Conservation (phyloP, 495 filamentous ascomycete genomes). For the Xylaria intraflava region DNA sequence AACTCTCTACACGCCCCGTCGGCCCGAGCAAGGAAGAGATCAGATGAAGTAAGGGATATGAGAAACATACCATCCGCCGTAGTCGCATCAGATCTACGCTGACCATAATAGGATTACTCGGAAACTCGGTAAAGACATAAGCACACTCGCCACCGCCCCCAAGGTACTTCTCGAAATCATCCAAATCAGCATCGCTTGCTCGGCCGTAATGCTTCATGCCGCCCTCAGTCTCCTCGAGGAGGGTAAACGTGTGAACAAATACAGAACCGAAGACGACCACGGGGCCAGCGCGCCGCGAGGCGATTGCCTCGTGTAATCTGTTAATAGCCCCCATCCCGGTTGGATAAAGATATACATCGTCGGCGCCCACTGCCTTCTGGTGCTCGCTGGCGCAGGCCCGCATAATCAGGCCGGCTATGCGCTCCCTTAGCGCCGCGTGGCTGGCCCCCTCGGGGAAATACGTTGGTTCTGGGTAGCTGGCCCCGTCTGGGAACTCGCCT, state of each 20-base stretch:
- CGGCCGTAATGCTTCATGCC: slow-evolving; percentile 32
- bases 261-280: slow-evolving; percentile 30
- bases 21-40: background rate
- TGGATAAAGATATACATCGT: slow-evolving; percentile 39
- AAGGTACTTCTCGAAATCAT: slow-evolving; percentile 32
- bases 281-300: slow-evolving; percentile 10
- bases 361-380: slow-evolving; percentile 1
- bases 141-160: slow-evolving; percentile 20
- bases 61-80: slow-evolving; percentile 16
- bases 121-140: slow-evolving; percentile 41
- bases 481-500: slow-evolving; percentile 2
- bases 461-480: slow-evolving; percentile 11
- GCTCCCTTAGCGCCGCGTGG: slow-evolving; percentile 23
- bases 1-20: background rate
- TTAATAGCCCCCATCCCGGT: slow-evolving; percentile 44
- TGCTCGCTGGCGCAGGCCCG: slow-evolving; percentile 20
- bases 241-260: slow-evolving; percentile 28
- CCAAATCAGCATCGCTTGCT: slow-evolving; percentile 28
- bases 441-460: slow-evolving; percentile 20
- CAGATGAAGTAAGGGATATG: background rate
- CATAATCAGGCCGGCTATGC: slow-evolving; percentile 31
- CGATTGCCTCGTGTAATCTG: slow-evolving; percentile 15
- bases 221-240: slow-evolving; percentile 26
- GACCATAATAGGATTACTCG: slow-evolving; percentile 40
- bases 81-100: slow-evolving; percentile 40